Evolutionary conservation across 2,329 filamentous ascomycete genomes (phyloP), one percentile per base, ranked within the genome.

Genomic region (Aureobasidium musti): DNA sequence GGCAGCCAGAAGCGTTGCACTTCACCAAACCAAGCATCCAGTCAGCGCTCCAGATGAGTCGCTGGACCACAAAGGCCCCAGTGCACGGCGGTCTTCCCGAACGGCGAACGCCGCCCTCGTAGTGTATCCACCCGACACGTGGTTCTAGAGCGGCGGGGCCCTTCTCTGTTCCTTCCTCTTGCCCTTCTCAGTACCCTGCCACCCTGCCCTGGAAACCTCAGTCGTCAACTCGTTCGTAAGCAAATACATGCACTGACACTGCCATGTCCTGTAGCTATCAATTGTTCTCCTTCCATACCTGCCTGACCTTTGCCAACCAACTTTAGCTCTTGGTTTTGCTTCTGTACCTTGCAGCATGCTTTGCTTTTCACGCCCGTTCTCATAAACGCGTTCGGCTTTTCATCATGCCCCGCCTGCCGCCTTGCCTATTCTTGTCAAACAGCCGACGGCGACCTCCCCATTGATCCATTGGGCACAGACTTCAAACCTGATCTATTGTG

Each of bases 1-100:
- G 59, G 30, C 59, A 63, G 59, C 59, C 45, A 63, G 60, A 30
- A n/a, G 53, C 60, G 60, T 63, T 63, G 35, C 23, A 47, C 56
- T 39, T 30, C 10, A 57, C 37, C 17, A 28, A 57, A 37, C n/a
- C n/a, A n/a, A n/a, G n/a, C n/a, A n/a, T n/a, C n/a, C 57, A 47
- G 26, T 23, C 41, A 28, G 39, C 39, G 28, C 43, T n/a, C 41
- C 14, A 61, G 41, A 14, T 47, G 57, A 39, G 11, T 56, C 50
- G 50, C 50, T 53, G 50, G n/a, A 53, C 17, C 28, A 53, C 50
- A n/a, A 4, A 35, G 28, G 35, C 21, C 33, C 28, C 52, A 26
- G n/a, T 39, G 49, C 49, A 17, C 30, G 28, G 26, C 28, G 26
- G 45, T 8, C 43, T 11, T 47, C 49, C 28, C 52, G 33, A 8